These are phyloP conservation scores for Graphiopsis chlorocephala DNA, from an alignment of 2,329 filamentous ascomycete genomes.

Conservation along the genomic window DNA sequence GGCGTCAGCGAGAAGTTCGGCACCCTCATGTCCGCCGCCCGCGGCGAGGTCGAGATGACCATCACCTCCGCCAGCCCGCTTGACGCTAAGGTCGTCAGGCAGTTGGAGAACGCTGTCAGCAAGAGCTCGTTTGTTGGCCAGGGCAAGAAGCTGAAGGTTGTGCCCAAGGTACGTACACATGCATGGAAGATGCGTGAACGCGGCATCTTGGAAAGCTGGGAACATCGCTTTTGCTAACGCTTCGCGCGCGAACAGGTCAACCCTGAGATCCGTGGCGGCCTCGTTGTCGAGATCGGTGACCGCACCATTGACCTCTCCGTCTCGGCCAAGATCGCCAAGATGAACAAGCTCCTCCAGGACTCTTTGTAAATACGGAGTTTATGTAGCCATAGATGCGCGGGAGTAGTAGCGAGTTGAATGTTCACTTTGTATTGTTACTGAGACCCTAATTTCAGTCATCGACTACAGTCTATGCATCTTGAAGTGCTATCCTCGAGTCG, in stretches of 20 bases:
- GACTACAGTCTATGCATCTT: neutral
- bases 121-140: constrained; percentile 86
- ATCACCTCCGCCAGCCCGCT: constrained; percentile 89
- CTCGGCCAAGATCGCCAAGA: constrained; percentile 88
- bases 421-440: constrained; percentile 16
- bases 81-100: constrained; percentile 79
- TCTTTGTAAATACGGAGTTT: constrained; percentile 71
- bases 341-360: constrained; percentile 99
- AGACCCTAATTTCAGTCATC: neutral
- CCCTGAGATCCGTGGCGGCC: constrained; percentile 87
- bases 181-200: neutral
- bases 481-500: neutral
- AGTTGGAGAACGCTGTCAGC: constrained; percentile 81
- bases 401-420: constrained; percentile 16
- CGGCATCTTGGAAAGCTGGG: neutral
- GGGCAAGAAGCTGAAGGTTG: constrained; percentile 98
- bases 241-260: constrained; percentile 63
- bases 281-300: constrained; percentile 92
- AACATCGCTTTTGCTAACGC: constrained; percentile 19
- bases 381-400: constrained; percentile 15
- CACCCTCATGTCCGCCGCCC: constrained; percentile 80
- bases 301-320: constrained; percentile 97
- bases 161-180: constrained; percentile 65
- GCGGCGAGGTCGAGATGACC: constrained; percentile 88
- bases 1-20: constrained; percentile 84